phyloP scores from a whole-genome alignment of 352 stramenopile genomes.

The Phytophthora vignae region DNA sequence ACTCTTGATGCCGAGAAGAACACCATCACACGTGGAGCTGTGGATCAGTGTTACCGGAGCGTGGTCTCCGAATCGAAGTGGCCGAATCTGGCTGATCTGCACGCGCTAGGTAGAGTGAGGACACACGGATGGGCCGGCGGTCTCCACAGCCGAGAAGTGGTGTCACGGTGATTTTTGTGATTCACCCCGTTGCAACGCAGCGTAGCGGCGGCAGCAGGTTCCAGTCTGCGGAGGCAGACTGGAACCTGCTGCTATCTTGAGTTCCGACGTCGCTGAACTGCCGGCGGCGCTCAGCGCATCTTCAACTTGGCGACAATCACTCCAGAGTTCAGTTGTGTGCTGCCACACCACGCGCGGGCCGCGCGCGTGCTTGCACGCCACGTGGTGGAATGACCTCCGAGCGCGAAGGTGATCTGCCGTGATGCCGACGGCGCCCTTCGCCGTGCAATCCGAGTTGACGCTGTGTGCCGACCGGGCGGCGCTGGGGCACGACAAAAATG shows the following conservation, averaged over 20 bases:
- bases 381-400: constrained; percentile 18
- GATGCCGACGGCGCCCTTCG: constrained; percentile 5
- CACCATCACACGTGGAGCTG: neutral
- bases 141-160: neutral
- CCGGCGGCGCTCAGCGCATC: no score
- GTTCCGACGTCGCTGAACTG: no score
- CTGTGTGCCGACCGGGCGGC: neutral
- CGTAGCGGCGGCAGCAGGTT: neutral
- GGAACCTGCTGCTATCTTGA: no score
- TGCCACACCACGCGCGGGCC: constrained; percentile 1
- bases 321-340: constrained; percentile 12
- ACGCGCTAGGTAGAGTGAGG: constrained; percentile 7
- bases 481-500: neutral
- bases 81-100: neutral
- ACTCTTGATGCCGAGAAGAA: neutral
- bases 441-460: neutral
- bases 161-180: neutral
- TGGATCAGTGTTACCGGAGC: neutral
- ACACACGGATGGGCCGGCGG: constrained; percentile 1
- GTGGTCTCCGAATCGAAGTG: neutral
- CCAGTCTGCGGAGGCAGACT: no score
- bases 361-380: constrained; percentile 18
- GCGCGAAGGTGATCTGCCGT: neutral
- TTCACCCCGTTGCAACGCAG: neutral
- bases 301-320: constrained; percentile 28